Base-by-base conservation (phyloP, 169 alveolate genomes). In the Cryptosporidium viatorum region DNA sequence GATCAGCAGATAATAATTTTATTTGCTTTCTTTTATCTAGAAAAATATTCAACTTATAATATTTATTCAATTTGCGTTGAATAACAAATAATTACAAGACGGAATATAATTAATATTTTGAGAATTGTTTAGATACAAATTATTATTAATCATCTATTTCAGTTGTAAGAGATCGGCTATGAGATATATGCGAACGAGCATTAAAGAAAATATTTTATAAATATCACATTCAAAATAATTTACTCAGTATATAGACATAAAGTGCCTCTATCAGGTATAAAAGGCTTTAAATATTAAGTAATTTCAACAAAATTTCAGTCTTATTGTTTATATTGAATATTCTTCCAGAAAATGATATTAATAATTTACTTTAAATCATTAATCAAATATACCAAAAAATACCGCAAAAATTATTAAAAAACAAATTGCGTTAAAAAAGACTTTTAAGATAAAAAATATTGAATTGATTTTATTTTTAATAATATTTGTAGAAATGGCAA, bases 401-500 rank as follows among this genome's bases (percentile, higher is more conserved):
- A 55, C 67, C 67, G 50, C 80, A 21, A 69, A 33, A 39, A 23
- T n/a, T n/a, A n/a, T n/a, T n/a, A n/a, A n/a, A 68, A 68, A 12
- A 33, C 1, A 69, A 69, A 18, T 7, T 39, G 7, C 26, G 10
- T 2, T 31, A 12, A 12, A 10, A 29, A n/a, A 4, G 39, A n/a
- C n/a, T 16, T 23, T 29, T 29, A n/a, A 31, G n/a, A 21, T 12
- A 21, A 59, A 8, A n/a, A 59, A 59, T 9, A 31, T 62, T 29
- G 10, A 35, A 65, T 65, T 26, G 2, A 65, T 65, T 12, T 60
- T 65, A 5, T 65, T 31, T 55, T 2, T 33, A 31, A 23, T 26
- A 7, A 33, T 33, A 67, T 21, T 67, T 67, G 14, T 31, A 21
- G 39, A 58, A 65, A 80, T 80, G 89, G 89, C 67, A n/a, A 48